Conservation (phyloP, 2,329 filamentous ascomycete genomes). For the Fusarium redolens region DNA sequence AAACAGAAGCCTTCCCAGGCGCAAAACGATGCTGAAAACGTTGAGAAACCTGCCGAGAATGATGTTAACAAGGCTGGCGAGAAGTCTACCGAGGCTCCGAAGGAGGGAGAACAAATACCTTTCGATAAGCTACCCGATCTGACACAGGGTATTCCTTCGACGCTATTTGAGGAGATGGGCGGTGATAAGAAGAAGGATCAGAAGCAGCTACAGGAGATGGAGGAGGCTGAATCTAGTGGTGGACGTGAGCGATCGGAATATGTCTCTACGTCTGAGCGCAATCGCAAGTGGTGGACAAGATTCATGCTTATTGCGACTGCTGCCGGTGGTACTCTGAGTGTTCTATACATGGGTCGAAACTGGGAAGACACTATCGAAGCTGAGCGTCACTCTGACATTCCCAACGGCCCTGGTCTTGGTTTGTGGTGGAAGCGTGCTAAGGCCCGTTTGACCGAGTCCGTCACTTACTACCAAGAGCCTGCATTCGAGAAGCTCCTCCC, state of each 20-base stretch:
- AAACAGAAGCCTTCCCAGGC: conserved; percentile 35
- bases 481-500: conserved; percentile 94
- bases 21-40: conserved; percentile 27
- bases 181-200: conserved; percentile 52
- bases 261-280: conserved; percentile 88
- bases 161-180: conserved; percentile 80
- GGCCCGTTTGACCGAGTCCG: conserved; percentile 78
- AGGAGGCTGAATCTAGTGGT: conserved; percentile 51
- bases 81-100: conserved; percentile 44
- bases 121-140: conserved; percentile 85
- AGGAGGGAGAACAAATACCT: conserved; percentile 58
- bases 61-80: conserved; percentile 37
- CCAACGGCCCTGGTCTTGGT: conserved; percentile 80
- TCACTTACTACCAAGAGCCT: conserved; percentile 95
- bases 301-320: conserved; percentile 75
- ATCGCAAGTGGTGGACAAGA: conserved; percentile 80
- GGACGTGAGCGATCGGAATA: conserved; percentile 73
- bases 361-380: conserved; percentile 88
- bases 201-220: conserved; percentile 50
- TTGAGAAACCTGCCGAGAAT: conserved; percentile 33
- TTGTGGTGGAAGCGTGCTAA: conserved; percentile 85
- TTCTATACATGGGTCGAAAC: conserved; percentile 84
- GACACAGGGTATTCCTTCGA: conserved; percentile 94
- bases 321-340: conserved; percentile 65
- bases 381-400: conserved; percentile 73